Evolutionary conservation across 2,329 filamentous ascomycete genomes (phyloP).

Genomic region (Pochonia chlamydosporia): DNA sequence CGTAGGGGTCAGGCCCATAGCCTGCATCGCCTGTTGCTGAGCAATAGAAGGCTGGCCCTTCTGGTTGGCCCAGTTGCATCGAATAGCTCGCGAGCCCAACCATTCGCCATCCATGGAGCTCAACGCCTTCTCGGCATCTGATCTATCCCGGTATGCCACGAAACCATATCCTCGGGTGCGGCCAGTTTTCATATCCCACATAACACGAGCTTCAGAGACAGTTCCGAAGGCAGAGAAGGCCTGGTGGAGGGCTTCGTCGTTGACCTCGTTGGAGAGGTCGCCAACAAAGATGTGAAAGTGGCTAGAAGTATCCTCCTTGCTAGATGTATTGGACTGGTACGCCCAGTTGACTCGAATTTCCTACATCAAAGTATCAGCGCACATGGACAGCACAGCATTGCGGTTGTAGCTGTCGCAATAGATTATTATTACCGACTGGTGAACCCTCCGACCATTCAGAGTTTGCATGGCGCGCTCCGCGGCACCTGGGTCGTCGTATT

Average conservation of each 20-base stretch:
- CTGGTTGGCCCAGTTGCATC: constrained; percentile 99
- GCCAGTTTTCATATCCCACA: constrained; percentile 99
- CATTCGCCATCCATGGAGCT: constrained; percentile 99
- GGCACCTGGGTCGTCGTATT: constrained; percentile 95
- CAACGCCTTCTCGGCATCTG: constrained; percentile 90
- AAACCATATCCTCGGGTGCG: constrained; percentile 96
- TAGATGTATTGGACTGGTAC: constrained; percentile 90
- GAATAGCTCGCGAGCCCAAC: constrained; percentile 95
- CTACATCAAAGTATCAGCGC: constrained; percentile 38
- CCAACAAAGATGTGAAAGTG: constrained; percentile 99
- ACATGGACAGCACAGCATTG: background rate
- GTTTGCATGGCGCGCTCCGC: constrained; percentile 97
- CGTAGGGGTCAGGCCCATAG: constrained; percentile 97
- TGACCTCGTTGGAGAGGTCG: constrained; percentile 96
- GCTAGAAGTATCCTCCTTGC: constrained; percentile 95
- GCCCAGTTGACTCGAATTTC: constrained; percentile 99
- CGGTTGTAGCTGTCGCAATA: background rate
- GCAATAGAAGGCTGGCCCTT: constrained; percentile 99
- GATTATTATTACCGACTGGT: constrained; percentile 68
- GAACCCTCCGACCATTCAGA: constrained; percentile 88
- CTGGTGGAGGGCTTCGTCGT: constrained; percentile 88
- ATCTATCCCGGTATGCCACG: constrained; percentile 90
- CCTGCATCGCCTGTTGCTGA: constrained; percentile 93
- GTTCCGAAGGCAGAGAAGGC: constrained; percentile 94
- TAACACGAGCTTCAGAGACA: constrained; percentile 95